Percentiles rank a stretch among this genome's conserved stretches.
Evolutionary conservation across 257 asterid species (phyloP).

Genomic region (Solanum pinnatisectum): DNA sequence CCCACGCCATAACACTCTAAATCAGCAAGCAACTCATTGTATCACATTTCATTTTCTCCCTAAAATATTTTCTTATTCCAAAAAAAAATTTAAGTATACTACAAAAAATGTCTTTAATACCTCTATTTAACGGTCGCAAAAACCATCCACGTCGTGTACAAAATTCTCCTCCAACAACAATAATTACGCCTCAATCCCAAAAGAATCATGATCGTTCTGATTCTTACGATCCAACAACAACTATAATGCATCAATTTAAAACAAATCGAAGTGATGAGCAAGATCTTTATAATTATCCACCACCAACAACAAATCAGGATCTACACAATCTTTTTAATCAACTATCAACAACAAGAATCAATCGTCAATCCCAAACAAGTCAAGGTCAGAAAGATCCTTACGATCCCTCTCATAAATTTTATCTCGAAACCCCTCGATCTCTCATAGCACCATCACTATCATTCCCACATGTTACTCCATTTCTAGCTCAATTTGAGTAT

Average conservation of each 20-base stretch:
- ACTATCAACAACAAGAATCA: background rate
- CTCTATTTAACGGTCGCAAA: slow-evolving; percentile 7
- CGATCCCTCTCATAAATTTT: background rate
- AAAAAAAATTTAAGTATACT: background rate
- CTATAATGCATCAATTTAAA: background rate
- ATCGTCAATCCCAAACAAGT: background rate
- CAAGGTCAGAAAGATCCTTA: background rate
- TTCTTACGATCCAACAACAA: background rate
- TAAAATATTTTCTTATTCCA: background rate
- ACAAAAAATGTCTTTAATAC: slow-evolving; percentile 8
- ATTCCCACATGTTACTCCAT: background rate
- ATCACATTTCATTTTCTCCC: background rate
- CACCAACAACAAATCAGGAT: background rate
- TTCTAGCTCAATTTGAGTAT: slow-evolving; percentile 1
- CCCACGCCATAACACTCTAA: background rate
- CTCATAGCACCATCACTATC: background rate
- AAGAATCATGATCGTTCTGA: background rate
- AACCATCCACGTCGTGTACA: background rate
- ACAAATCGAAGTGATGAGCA: background rate
- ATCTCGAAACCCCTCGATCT: background rate
- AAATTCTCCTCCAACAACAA: background rate
- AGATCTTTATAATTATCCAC: background rate
- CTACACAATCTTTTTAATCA: background rate
- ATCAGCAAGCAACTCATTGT: background rate
- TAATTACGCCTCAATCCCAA: background rate